Base-by-base conservation (phyloP, 139 green algal species). In the Pycnococcus provasolii region DNA sequence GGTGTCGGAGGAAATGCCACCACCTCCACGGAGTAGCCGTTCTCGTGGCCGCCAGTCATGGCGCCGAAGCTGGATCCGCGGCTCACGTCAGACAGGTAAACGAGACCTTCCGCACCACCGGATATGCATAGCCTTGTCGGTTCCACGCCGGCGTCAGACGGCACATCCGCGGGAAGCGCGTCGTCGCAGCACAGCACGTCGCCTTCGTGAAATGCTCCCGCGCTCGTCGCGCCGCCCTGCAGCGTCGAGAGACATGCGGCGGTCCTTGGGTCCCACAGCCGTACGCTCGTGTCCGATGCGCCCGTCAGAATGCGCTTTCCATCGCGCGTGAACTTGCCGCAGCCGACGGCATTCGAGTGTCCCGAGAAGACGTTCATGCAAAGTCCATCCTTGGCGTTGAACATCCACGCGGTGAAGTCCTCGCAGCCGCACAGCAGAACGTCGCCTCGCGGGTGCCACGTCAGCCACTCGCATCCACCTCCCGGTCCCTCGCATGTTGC, bases 361-460 rank as follows among this genome's bases (percentile, higher is more conserved):
- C 91, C 91, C 11, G 75, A 76, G 55, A 97, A 92, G 51, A 94
- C 84, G 70, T 92, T 76, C 92, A 98, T 97, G 73, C 81, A 91
- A 3, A 64, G 73, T 1, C 86, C 91, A 9, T 67, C 85, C 40
- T 77, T 59, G n/a, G 87, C 89, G 54, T 90, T 86, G 91, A 90
- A 97, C 89, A 97, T 97, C 90, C 90, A 97, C 26, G 80, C 72
- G 3, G 84, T 90, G 75, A 89, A 95, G 79, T 98, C 92, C 41
- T 94, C 88, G 1, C 83, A 84, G 2, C 92, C 92, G 54, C 88
- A 90, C 50, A 96, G 67, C 51, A 98, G 39, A 42, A 97, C 84
- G 48, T 89, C 74, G 13, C 91, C 91, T 26, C 79, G 81, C 2
- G 92, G 91, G 71, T 98, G 92, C 92, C 92, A 98, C 4, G 43